Evolutionary conservation across 2,329 filamentous ascomycete genomes (phyloP), one percentile per base, ranked within the genome.

Genomic region (Graphiopsis chlorocephala): DNA sequence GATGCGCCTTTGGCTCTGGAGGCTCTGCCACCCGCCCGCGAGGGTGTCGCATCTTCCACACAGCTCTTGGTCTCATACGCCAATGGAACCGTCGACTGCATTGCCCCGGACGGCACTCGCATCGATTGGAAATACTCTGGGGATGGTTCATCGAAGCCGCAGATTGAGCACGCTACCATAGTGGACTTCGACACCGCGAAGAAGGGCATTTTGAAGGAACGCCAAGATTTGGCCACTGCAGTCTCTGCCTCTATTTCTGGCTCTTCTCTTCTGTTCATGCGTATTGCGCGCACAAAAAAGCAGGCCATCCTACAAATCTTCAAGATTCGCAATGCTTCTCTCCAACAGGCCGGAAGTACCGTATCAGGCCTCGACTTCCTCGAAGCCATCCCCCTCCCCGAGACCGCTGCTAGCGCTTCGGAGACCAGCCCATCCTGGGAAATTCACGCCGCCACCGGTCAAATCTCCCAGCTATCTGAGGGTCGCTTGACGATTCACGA

Each of bases 401-500:
- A 55, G 2, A 65, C 23, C 14, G 25, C 63, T n/a, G 35, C 23
- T 2, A 50, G 4, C 2, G 29, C 31, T 15, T 47, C 57, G 3
- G 47, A 61, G 10, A 26, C 10, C n/a, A 31, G 26, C 50, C 33
- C 66, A n/a, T 61, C 58, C n/a, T 68, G 64, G 66, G 73, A 73
- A 20, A 65, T 75, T 1, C 71, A 93, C 68, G 78, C 86, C 26
- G 83, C 84, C 23, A 85, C 86, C 2, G 90, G 90, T 14, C 82
- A 83, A 45, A 77, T 93, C 3, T 82, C 90, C 65, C 83, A 88
- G 71, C 80, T 91, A 1, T 74, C 79, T 15, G 78, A 81, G 25
- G 83, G 82, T 12, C 77, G 74, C 0, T 78, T 93, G 20, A 81
- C 80, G 28, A 85, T 87, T 2, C 91, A 88, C 73, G 86, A 91